Evolutionary conservation across 2,329 filamentous ascomycete species (phyloP).

Genomic region (Arachnopeziza araneosa): DNA sequence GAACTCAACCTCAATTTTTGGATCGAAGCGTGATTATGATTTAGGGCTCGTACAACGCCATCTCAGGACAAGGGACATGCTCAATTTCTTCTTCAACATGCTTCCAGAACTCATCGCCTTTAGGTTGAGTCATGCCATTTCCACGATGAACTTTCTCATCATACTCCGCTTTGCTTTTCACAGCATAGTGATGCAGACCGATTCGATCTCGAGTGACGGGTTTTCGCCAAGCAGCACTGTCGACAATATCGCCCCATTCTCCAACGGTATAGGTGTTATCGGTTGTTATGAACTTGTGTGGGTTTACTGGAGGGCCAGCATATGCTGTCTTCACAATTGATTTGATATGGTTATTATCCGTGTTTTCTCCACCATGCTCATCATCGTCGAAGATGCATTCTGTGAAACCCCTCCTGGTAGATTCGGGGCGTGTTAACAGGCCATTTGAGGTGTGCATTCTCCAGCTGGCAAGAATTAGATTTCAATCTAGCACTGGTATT

Average conservation of each 20-base stretch:
- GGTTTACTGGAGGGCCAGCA: conserved; percentile 16
- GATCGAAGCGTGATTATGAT: background rate
- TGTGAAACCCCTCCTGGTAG: conserved; percentile 26
- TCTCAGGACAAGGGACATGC: conserved; percentile 22
- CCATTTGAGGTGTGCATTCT: conserved; percentile 28
- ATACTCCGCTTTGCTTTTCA: conserved; percentile 31
- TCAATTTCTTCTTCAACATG: conserved; percentile 19
- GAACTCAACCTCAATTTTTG: background rate
- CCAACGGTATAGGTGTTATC: conserved; percentile 22
- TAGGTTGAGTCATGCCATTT: conserved; percentile 25
- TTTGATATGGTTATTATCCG: conserved; percentile 31
- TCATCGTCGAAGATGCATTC: conserved; percentile 26
- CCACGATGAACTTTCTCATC: conserved; percentile 23
- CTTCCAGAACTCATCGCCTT: conserved; percentile 23
- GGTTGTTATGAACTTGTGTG: conserved; percentile 23
- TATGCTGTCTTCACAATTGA: conserved; percentile 28
- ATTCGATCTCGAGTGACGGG: conserved; percentile 29
- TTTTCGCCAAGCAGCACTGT: conserved; percentile 18
- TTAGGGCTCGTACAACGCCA: conserved; percentile 23
- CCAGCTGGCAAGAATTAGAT: conserved; percentile 16
- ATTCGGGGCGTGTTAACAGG: conserved; percentile 22
- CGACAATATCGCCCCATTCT: conserved; percentile 24
- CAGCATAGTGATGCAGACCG: conserved; percentile 31
- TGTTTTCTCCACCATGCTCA: conserved; percentile 11
- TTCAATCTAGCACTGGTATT: background rate